Conservation (phyloP, 2,329 filamentous ascomycete species). For the Aspergillus pseudoviridinutans region DNA sequence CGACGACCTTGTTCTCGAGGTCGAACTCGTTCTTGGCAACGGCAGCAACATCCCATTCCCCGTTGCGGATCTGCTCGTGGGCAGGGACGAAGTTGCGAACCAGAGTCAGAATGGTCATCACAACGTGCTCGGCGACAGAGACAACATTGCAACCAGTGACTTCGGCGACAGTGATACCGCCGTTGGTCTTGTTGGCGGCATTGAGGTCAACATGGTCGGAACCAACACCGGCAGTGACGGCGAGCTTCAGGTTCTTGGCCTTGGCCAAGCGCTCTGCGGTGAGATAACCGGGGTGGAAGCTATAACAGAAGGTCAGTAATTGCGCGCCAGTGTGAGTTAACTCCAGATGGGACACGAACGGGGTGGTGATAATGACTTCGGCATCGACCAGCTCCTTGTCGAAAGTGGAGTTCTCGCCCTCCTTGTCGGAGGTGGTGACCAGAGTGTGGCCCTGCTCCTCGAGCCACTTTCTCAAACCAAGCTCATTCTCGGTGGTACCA, state of each 20-base stretch:
- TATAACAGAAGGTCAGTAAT: slow-evolving; percentile 35
- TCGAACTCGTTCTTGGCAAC: slow-evolving; percentile 99
- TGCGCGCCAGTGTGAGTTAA: too few species aligned
- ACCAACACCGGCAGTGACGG: slow-evolving; percentile 94
- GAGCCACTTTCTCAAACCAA: slow-evolving; percentile 94
- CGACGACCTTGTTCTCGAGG: slow-evolving; percentile 94
- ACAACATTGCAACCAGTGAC: slow-evolving; percentile 98
- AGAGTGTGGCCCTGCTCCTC: slow-evolving; percentile 96
- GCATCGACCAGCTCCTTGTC: slow-evolving; percentile 95
- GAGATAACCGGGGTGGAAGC: slow-evolving; percentile 97
- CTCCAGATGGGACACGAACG: slow-evolving; percentile 52
- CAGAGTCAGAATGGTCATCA: slow-evolving; percentile 97
- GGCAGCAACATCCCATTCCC: slow-evolving; percentile 92
- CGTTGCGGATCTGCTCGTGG: slow-evolving; percentile 83
- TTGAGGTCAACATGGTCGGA: slow-evolving; percentile 98
- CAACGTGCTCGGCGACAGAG: slow-evolving; percentile 95
- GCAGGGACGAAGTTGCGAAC: slow-evolving; percentile 98
- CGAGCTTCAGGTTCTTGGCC: slow-evolving; percentile 98
- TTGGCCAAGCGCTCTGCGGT: slow-evolving; percentile 93
- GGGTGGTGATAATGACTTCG: slow-evolving; percentile 98
- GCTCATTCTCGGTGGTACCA: slow-evolving; percentile 97
- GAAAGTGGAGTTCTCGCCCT: slow-evolving; percentile 86
- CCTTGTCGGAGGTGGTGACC: slow-evolving; percentile 96
- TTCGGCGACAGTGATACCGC: slow-evolving; percentile 93
- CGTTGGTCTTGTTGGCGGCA: slow-evolving; percentile 97